Base-by-base conservation (phyloP, 208 protist species). In the Wallacemonas sp. region DNA sequence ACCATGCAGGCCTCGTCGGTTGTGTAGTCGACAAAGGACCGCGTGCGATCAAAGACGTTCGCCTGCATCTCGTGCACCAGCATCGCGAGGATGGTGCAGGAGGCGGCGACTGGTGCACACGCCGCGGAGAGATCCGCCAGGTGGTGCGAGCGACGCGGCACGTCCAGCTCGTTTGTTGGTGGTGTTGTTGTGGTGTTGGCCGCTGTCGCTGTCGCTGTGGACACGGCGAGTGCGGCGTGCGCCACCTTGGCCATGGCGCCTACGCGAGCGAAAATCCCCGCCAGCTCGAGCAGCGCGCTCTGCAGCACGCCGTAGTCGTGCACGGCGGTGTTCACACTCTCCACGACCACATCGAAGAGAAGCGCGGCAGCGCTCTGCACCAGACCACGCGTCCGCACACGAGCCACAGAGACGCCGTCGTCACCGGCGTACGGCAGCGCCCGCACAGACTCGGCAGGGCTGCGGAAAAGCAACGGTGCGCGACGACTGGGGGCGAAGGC, bases 271-370 rank as follows among this genome's bases (percentile, higher is more conserved):
- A 93, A 61, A 8, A 94, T 55, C 2, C 72, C 50, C 1, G 86
- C 70, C 25, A 92, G 77, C 41, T 87, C 72, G 25, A 92, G 72
- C 45, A 95, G 73, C 5, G 88, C 67, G 39, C 59, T 23, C n/a
- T 84, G 84, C 55, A 95, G 45, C 8, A 77, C 41, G 16, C 67
- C 64, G 72, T 91, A 91, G 22, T 87, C 74, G 71, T 95, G 89
- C n/a, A 79, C 86, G 18, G 82, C 84, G 32, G 57, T 57, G 45
- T 54, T 36, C 3, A 95, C 75, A 23, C 62, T 48, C 10, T 67
- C 46, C 46, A 88, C 57, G 36, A 84, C 62, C 18, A 85, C 79
- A 31, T 72, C 23, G 1, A 91, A 65, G 5, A 95, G 76, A 42
- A 59, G 52, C 11, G 31, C 31, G n/a, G 52, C 31, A 67, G 61